These are phyloP conservation scores for Plasmodium knowlesi DNA, from an alignment of 169 alveolate species.

Conservation along the genomic window DNA sequence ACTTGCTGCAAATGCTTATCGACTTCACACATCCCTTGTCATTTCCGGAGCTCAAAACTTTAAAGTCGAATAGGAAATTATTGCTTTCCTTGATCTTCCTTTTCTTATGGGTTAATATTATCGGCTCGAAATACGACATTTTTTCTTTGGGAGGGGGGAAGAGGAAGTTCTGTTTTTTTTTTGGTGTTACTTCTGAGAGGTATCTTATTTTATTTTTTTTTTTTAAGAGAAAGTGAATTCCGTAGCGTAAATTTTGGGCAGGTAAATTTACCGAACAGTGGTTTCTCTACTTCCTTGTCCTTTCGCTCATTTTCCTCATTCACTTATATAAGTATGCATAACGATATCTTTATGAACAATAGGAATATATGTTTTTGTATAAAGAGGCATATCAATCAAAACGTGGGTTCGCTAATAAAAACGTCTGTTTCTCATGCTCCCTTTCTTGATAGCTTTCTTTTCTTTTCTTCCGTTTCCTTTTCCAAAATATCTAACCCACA, in stretches of 20 bases:
- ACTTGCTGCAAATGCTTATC: constrained; percentile 39
- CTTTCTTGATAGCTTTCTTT: neutral
- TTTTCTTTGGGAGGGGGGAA: neutral
- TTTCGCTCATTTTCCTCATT: neutral
- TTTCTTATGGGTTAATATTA: constrained; percentile 20
- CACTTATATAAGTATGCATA: neutral
- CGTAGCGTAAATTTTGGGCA: neutral
- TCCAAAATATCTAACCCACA: neutral
- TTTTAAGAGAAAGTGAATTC: neutral
- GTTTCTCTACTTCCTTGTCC: neutral
- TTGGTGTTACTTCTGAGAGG: neutral
- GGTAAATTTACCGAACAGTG: neutral
- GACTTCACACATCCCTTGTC: constrained; percentile 32
- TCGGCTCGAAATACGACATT: constrained; percentile 31
- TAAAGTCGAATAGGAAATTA: constrained; percentile 30
- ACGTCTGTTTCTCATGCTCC: neutral
- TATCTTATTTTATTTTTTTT: neutral
- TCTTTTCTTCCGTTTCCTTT: neutral
- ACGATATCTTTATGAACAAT: neutral
- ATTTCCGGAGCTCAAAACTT: constrained; percentile 14
- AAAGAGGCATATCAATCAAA: neutral
- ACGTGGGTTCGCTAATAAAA: neutral
- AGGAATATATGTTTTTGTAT: neutral
- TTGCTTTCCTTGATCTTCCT: neutral
- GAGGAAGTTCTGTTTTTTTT: neutral